A percentile compares a stretch with the other conserved stretches of the same genome.
Evolutionary conservation across 2,329 filamentous ascomycete genomes (phyloP).

Genomic region (Alternaria angustiovoidea): DNA sequence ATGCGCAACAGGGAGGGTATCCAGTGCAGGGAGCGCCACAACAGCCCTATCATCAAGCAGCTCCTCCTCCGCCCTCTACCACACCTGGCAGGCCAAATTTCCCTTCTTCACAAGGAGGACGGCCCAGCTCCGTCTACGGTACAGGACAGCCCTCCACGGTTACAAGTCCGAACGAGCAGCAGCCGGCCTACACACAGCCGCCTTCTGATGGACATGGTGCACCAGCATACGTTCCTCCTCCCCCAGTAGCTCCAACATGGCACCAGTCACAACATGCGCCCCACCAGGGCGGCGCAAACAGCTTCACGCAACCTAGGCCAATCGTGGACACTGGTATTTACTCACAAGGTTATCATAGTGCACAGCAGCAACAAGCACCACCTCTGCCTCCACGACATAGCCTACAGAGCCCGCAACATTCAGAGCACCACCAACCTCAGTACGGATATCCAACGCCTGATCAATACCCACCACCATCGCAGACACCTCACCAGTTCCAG

Average conservation of each 20-base stretch:
- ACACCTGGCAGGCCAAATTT: conserved; percentile 46
- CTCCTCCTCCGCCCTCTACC: conserved; percentile 40
- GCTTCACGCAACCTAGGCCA: conserved; percentile 44
- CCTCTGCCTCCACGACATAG: conserved; percentile 13
- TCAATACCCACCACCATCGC: conserved; percentile 21
- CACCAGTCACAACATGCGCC: conserved; percentile 48
- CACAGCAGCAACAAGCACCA: conserved; percentile 24
- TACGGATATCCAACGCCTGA: conserved; percentile 8
- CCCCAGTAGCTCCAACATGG: conserved; percentile 49
- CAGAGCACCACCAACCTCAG: conserved; percentile 22
- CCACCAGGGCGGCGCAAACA: conserved; percentile 40
- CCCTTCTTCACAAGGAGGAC: conserved; percentile 33
- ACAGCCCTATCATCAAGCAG: conserved; percentile 38
- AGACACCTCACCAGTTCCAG: conserved; percentile 5
- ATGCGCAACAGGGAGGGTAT: conserved; percentile 39
- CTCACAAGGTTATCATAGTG: conserved; percentile 35
- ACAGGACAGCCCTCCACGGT: conserved; percentile 35
- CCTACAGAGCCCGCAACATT: conserved; percentile 15
- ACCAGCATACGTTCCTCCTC: conserved; percentile 44
- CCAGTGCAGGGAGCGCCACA: conserved; percentile 28
- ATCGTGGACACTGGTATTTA: conserved; percentile 37
- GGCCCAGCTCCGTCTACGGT: conserved; percentile 43
- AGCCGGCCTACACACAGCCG: conserved; percentile 45
- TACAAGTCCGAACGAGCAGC: conserved; percentile 44
- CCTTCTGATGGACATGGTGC: conserved; percentile 13